Percentiles rank a stretch among this genome's conserved stretches.
These are phyloP conservation scores for Teratosphaeria nubilosa DNA, from an alignment of 2,329 filamentous ascomycete genomes.

Conservation along the genomic window DNA sequence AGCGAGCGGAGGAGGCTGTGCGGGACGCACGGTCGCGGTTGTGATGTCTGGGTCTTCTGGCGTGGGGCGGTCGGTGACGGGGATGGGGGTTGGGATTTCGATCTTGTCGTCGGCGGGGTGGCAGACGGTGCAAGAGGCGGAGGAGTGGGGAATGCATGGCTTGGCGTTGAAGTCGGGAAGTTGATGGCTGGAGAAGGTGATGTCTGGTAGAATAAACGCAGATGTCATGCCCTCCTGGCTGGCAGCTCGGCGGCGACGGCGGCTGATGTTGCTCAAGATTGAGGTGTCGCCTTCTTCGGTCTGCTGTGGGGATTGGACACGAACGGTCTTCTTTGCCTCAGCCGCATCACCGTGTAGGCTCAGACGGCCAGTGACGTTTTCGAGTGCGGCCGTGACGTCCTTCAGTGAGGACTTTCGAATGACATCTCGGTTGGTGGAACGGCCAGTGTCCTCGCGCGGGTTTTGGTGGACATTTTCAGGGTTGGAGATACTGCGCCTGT, in stretches of 20 bases:
- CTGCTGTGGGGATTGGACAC: constrained; percentile 28
- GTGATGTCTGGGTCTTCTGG: constrained; percentile 34
- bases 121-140: neutral
- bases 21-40: constrained; percentile 49
- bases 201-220: constrained; percentile 54
- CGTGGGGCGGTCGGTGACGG: constrained; percentile 24
- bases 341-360: constrained; percentile 11
- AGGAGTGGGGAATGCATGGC: neutral
- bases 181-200: constrained; percentile 38
- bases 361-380: constrained; percentile 25
- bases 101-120: neutral
- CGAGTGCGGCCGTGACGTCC: constrained; percentile 32
- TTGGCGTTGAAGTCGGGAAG: constrained; percentile 5
- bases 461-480: constrained; percentile 1
- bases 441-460: constrained; percentile 30
- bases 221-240: constrained; percentile 45
- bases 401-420: constrained; percentile 47
- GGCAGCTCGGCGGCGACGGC: constrained; percentile 36
- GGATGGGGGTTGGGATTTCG: constrained; percentile 6
- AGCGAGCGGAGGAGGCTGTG: constrained; percentile 59
- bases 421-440: constrained; percentile 11
- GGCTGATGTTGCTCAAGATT: constrained; percentile 39
- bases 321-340: constrained; percentile 24
- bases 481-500: constrained; percentile 21
- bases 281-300: constrained; percentile 33